phyloP scores from a whole-genome alignment of 345 rosid genomes.

The Brassica incana region DNA sequence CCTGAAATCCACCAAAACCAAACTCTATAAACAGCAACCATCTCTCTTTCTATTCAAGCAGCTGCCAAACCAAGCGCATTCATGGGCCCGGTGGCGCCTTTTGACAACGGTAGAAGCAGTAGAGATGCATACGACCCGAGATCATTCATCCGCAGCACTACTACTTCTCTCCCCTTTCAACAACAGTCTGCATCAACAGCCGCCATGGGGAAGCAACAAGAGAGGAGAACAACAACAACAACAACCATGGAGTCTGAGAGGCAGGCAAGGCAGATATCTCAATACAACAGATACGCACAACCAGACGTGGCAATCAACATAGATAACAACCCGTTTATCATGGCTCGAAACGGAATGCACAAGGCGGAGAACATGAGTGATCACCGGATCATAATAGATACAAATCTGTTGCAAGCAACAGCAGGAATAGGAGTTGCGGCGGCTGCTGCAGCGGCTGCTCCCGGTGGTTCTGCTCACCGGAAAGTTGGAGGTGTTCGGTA shows the following conservation, averaged over 20 bases:
- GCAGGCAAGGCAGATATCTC: slow-evolving; percentile 60
- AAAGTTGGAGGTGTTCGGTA: slow-evolving; percentile 79
- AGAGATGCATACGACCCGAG: slow-evolving; percentile 72
- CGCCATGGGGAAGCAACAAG: slow-evolving; percentile 62
- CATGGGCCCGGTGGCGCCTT: slow-evolving; percentile 64
- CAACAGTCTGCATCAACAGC: slow-evolving; percentile 49
- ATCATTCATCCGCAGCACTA: slow-evolving; percentile 53
- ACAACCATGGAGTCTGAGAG: slow-evolving; percentile 47
- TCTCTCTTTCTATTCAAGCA: slow-evolving; percentile 25
- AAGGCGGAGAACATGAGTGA: slow-evolving; percentile 58
- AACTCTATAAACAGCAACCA: background rate
- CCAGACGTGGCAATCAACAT: slow-evolving; percentile 80
- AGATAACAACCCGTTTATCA: slow-evolving; percentile 73
- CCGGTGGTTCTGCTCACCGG: slow-evolving; percentile 52
- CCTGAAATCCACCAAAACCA: slow-evolving; percentile 19
- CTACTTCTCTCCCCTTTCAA: slow-evolving; percentile 38
- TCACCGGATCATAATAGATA: slow-evolving; percentile 49
- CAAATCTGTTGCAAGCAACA: slow-evolving; percentile 64
- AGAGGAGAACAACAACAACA: slow-evolving; percentile 35
- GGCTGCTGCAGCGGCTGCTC: slow-evolving; percentile 41
- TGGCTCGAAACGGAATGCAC: slow-evolving; percentile 61
- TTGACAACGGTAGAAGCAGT: slow-evolving; percentile 48
- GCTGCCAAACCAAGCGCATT: slow-evolving; percentile 71
- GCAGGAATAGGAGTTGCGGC: slow-evolving; percentile 59
- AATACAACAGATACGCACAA: slow-evolving; percentile 51